These are phyloP conservation scores for Nemania abortiva DNA, from an alignment of 2,329 filamentous ascomycete species.

Conservation along the genomic window DNA sequence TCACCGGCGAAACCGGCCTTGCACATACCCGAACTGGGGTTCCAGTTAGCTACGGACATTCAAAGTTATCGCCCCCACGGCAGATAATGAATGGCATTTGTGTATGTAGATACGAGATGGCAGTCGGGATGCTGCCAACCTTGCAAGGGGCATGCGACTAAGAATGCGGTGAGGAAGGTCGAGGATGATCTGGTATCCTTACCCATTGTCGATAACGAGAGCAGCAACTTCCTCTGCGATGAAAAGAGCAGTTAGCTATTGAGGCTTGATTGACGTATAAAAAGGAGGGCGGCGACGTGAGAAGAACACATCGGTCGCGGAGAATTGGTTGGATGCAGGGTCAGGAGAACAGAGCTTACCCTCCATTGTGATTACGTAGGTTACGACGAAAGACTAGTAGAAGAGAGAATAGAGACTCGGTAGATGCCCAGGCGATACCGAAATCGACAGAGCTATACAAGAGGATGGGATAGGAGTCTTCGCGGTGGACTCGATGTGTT, in stretches of 20 bases:
- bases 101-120: background rate
- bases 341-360: slow-evolving; percentile 64
- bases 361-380: slow-evolving; percentile 68
- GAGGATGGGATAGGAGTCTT: slow-evolving; percentile 21
- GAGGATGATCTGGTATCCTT: slow-evolving; percentile 70
- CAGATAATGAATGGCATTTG: background rate
- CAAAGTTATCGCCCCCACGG: background rate
- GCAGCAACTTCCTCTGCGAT: slow-evolving; percentile 98
- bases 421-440: slow-evolving; percentile 53
- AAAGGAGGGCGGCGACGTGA: slow-evolving; percentile 27
- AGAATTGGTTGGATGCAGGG: slow-evolving; percentile 35
- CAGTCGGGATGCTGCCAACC: slow-evolving; percentile 27
- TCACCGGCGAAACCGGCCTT: slow-evolving; percentile 99
- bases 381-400: slow-evolving; percentile 49
- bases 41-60: slow-evolving; percentile 43
- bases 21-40: slow-evolving; percentile 97
- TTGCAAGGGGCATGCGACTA: slow-evolving; percentile 41
- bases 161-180: slow-evolving; percentile 54
- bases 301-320: slow-evolving; percentile 19
- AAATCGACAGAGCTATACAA: slow-evolving; percentile 50
- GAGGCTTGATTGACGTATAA: slow-evolving; percentile 33
- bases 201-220: slow-evolving; percentile 99
- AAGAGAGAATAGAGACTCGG: slow-evolving; percentile 41
- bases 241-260: slow-evolving; percentile 58
- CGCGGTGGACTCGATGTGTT: slow-evolving; percentile 36